Base-by-base conservation (phyloP, 331 rosid species). In the Malus hybrid region DNA sequence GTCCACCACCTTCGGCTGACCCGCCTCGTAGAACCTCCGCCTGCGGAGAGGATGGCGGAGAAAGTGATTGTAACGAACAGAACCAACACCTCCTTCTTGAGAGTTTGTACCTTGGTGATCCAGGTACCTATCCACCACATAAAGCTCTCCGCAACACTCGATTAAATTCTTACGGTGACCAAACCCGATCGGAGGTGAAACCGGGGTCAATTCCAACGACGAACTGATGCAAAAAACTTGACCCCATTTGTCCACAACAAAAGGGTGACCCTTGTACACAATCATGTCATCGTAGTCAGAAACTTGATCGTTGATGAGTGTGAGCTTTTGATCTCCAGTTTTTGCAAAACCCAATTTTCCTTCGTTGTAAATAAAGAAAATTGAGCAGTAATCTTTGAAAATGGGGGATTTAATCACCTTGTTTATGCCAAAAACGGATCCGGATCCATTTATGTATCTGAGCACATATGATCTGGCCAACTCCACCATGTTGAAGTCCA, bases 201-300 rank as follows among this genome's bases (percentile, higher is more conserved):
- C 71, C 22, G 80, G 90, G 5, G 84, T 55, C 81, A 85, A 19
- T 27, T 79, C 64, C 32, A 85, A 19, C 7, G 72, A 67, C 9
- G 69, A 67, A 70, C 80, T 80, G 27, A 89, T 42, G 87, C 90
- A 80, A 1, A 46, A 83, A 22, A 87, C 50, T 1, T 85, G 80
- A 18, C 91, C 93, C 77, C 74, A 74, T 48, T 54, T 82, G 50
- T 87, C 83, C 10, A 86, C 88, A 16, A 83, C 88, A 39, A 78
- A 84, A 29, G 76, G 22, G 7, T 84, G 87, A 1, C 79, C 84
- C 27, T 74, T 82, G 14, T 65, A 77, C 10, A 86, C 71, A 22
- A 81, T 77, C 8, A 90, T 7, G 57, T 90, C 95, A 66, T 86
- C 83, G 29, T 70, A 84, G 55, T 70, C 57, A 11, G 32, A 52